phyloP scores from a whole-genome alignment of 2,329 filamentous ascomycete genomes.

The Colletotrichum magnum region DNA sequence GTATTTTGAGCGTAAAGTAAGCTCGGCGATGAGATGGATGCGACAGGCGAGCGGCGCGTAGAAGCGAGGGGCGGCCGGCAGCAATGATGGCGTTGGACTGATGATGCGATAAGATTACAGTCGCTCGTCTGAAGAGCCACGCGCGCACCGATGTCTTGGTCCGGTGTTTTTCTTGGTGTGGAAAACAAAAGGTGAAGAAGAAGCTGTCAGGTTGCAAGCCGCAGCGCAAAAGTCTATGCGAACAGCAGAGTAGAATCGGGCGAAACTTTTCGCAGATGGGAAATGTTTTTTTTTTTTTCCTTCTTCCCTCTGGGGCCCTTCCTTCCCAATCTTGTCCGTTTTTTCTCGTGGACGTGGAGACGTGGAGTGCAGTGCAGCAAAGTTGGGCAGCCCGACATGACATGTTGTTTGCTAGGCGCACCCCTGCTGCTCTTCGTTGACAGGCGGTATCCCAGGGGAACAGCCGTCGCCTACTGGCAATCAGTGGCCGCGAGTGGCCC shows the following conservation, averaged over 20 bases:
- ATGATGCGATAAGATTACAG: constrained; percentile 25
- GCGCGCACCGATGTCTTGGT: constrained; percentile 22
- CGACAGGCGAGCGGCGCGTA: constrained; percentile 18
- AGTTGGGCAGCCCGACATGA: constrained; percentile 36
- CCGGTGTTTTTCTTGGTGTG: neutral
- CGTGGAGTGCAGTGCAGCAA: constrained; percentile 27
- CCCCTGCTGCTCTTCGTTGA: constrained; percentile 6
- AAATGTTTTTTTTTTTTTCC: constrained; percentile 20
- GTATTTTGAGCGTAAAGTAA: constrained; percentile 9
- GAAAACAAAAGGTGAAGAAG: neutral
- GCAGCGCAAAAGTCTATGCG: constrained; percentile 29
- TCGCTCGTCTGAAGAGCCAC: constrained; percentile 20
- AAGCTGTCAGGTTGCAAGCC: constrained; percentile 23
- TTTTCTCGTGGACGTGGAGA: constrained; percentile 12
- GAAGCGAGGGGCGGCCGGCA: constrained; percentile 33
- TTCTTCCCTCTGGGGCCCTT: neutral
- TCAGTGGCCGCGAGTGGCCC: constrained; percentile 18
- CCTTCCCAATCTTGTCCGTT: constrained; percentile 1
- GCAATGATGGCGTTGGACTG: constrained; percentile 28
- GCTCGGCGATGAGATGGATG: neutral
- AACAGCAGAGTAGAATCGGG: constrained; percentile 33
- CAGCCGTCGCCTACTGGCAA: constrained; percentile 14
- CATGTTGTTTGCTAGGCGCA: constrained; percentile 27
- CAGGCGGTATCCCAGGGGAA: constrained; percentile 36
- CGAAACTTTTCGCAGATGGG: constrained; percentile 34